Percentiles rank a stretch among this genome's conserved stretches.
These are phyloP conservation scores for Thelonectria rubi DNA, from an alignment of 2,329 filamentous ascomycete genomes.

Conservation along the genomic window DNA sequence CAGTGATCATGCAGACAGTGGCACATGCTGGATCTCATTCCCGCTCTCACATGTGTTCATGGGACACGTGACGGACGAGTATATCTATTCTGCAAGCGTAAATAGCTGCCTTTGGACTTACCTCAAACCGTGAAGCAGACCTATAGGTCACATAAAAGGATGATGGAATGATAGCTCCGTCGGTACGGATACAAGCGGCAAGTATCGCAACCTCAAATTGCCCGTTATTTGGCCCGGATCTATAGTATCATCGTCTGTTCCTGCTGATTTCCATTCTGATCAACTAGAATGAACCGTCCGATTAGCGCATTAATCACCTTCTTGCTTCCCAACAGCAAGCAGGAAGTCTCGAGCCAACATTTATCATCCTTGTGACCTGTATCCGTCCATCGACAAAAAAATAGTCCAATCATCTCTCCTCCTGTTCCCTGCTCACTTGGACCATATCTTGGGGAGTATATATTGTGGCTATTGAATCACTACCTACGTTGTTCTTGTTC, in stretches of 20 bases:
- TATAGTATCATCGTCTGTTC: too few species aligned
- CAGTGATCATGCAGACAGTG: neutral
- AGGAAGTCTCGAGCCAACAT: too few species aligned
- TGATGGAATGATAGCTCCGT: too few species aligned
- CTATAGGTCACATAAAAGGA: neutral
- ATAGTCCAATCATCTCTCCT: too few species aligned
- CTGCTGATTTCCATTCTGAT: too few species aligned
- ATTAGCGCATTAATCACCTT: too few species aligned
- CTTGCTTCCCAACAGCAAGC: too few species aligned
- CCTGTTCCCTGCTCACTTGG: neutral
- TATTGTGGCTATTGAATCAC: conserved; percentile 29
- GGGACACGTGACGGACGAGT: conserved; percentile 27
- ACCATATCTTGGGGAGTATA: conserved; percentile 11
- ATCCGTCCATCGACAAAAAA: too few species aligned
- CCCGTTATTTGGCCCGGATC: too few species aligned
- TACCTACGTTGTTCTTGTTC: conserved; percentile 23
- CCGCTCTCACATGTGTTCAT: conserved; percentile 19
- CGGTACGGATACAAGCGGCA: too few species aligned
- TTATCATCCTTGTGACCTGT: neutral
- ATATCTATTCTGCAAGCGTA: neutral
- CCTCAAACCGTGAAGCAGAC: neutral
- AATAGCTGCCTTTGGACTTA: conserved; percentile 17
- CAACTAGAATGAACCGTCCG: too few species aligned
- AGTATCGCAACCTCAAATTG: too few species aligned
- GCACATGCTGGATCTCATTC: conserved; percentile 12